phyloP scores from a whole-genome alignment of 2,329 filamentous ascomycete genomes.

The Xylaria sp. region DNA sequence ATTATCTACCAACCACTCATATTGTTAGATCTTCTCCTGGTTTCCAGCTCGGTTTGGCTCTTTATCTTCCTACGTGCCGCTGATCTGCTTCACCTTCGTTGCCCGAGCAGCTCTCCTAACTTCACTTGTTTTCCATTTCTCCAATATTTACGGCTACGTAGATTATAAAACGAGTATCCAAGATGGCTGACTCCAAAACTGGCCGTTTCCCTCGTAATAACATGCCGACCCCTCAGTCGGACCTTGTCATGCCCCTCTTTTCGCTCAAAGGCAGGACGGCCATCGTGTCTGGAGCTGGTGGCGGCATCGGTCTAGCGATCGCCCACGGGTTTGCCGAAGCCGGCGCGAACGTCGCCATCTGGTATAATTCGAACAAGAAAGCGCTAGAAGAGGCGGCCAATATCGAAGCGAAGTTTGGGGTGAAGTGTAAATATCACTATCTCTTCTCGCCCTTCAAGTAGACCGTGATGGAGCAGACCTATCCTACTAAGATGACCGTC shows the following conservation, averaged over 20 bases:
- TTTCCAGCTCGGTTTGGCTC: no score
- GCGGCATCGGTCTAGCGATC: slow-evolving; percentile 69
- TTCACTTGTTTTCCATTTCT: not conserved
- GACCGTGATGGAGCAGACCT: not conserved
- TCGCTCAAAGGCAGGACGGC: slow-evolving; percentile 73
- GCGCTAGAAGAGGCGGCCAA: slow-evolving; percentile 65
- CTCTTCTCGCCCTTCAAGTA: no score
- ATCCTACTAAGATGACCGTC: not conserved
- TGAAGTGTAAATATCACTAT: slow-evolving; percentile 63
- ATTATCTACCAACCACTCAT: not conserved
- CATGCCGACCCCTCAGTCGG: slow-evolving; percentile 52
- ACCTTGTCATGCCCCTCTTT: slow-evolving; percentile 67
- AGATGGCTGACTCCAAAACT: slow-evolving; percentile 50
- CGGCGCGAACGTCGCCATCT: slow-evolving; percentile 73
- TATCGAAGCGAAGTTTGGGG: slow-evolving; percentile 68
- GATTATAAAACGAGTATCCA: slow-evolving; percentile 13
- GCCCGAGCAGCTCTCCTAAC: no score
- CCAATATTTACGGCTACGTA: not conserved
- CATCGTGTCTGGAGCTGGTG: slow-evolving; percentile 64
- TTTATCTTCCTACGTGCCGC: not conserved
- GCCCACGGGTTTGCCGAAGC: slow-evolving; percentile 71
- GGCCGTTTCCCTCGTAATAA: slow-evolving; percentile 64
- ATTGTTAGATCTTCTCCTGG: no score
- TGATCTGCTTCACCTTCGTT: not conserved
- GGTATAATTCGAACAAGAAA: slow-evolving; percentile 73